Conservation (phyloP, 148 eudicot genomes). For the Dianthus caryophyllus region DNA sequence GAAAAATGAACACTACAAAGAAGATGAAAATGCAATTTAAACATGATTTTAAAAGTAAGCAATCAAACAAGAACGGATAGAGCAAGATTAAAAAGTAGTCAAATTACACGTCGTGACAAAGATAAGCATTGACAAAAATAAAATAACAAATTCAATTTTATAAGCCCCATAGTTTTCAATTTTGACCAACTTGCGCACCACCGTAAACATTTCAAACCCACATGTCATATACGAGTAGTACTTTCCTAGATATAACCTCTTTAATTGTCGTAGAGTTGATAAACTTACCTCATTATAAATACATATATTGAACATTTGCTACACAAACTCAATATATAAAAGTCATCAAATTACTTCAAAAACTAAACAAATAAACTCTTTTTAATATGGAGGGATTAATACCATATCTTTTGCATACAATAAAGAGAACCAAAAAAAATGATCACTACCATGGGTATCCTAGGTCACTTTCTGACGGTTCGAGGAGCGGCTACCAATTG, state of each 20-base stretch:
- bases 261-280: not conserved
- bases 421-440: conserved; percentile 26
- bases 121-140: not conserved
- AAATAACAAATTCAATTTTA: not conserved
- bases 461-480: conserved; percentile 26
- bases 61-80: not conserved
- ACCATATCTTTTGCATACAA: conserved; percentile 29
- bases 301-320: not conserved
- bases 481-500: conserved; percentile 27
- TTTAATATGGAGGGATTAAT: conserved; percentile 29
- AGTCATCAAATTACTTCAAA: no score
- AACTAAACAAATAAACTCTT: not conserved
- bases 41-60: no score
- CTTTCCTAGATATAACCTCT: not conserved
- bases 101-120: not conserved
- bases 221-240: not conserved
- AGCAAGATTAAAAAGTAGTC: not conserved
- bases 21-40: no score
- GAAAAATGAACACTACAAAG: no score
- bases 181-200: conserved; percentile 2
- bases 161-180: not conserved
- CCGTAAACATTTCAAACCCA: not conserved
- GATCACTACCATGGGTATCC: conserved; percentile 12
- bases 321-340: not conserved
- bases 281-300: not conserved